Percentiles rank a stretch among this genome's conserved stretches.
Evolutionary conservation across 2,329 filamentous ascomycete genomes (phyloP).

Genomic region (Xylaria sp.): DNA sequence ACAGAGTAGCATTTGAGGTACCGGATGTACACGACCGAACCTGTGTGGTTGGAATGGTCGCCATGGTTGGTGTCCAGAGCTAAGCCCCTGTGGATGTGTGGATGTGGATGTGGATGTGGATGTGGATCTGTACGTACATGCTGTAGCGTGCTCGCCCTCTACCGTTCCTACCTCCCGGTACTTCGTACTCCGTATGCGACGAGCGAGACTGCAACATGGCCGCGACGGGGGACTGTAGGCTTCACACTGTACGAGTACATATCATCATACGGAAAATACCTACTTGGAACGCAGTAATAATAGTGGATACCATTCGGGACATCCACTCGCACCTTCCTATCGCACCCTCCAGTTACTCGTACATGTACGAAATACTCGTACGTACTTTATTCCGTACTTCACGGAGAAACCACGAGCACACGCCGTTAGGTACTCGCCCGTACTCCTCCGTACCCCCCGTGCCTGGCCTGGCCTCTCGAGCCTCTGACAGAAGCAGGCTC

Average conservation of each 20-base stretch:
- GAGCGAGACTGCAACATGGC: not conserved
- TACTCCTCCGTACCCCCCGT: not conserved
- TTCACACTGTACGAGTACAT: conserved; percentile 3
- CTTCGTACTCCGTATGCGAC: not conserved
- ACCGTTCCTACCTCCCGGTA: too few species aligned
- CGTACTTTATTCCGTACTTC: not conserved
- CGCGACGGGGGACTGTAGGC: not conserved
- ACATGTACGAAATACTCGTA: not conserved
- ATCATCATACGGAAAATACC: conserved; percentile 4
- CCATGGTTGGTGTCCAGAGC: not conserved
- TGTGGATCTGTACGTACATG: not conserved
- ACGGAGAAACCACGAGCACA: too few species aligned
- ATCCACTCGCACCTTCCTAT: not conserved
- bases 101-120: not conserved
- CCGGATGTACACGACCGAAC: not conserved
- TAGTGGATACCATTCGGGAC: not conserved
- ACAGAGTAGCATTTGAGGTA: too few species aligned
- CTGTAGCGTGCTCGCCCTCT: not conserved
- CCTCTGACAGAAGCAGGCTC: not conserved
- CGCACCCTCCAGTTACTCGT: too few species aligned
- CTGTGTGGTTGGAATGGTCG: not conserved
- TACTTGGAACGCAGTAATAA: not conserved
- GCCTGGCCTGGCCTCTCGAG: not conserved
- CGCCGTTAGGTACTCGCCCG: not conserved
- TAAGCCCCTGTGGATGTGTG: not conserved